Evolutionary conservation across 306 rosid species (phyloP).

Genomic region (Cercis canadensis): DNA sequence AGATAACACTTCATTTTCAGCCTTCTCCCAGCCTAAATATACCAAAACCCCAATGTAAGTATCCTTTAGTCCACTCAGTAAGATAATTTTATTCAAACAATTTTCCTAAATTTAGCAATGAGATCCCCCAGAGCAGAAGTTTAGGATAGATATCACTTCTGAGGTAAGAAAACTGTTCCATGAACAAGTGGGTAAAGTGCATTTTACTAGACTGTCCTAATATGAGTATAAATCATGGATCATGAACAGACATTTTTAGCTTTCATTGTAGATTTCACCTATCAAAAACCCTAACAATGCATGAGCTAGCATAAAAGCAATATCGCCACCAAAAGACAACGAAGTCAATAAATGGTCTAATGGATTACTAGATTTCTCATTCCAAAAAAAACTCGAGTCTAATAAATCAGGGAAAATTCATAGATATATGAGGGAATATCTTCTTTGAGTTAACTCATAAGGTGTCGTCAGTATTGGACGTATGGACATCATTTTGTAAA

Average conservation of each 20-base stretch:
- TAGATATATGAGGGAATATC: background rate
- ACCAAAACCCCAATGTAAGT: conserved; percentile 20
- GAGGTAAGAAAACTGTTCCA: background rate
- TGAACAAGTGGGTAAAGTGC: background rate
- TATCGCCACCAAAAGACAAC: too few species aligned
- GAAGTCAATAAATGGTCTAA: too few species aligned
- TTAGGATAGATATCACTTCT: background rate
- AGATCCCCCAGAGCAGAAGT: too few species aligned
- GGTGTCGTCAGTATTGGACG: background rate
- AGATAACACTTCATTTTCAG: conserved; percentile 64
- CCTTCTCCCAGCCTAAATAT: conserved; percentile 83
- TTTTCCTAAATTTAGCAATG: too few species aligned
- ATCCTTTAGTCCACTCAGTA: background rate
- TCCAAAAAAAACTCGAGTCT: background rate
- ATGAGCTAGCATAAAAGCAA: too few species aligned
- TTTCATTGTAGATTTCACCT: background rate
- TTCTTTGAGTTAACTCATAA: background rate
- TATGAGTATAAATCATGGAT: background rate
- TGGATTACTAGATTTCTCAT: too few species aligned
- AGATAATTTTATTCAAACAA: too few species aligned
- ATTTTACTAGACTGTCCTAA: background rate
- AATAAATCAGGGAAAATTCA: background rate
- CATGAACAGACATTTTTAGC: background rate
- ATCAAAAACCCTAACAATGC: background rate
- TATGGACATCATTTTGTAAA: background rate